Conservation (phyloP, 208 protist genomes). For the Crithidia thermophila region DNA sequence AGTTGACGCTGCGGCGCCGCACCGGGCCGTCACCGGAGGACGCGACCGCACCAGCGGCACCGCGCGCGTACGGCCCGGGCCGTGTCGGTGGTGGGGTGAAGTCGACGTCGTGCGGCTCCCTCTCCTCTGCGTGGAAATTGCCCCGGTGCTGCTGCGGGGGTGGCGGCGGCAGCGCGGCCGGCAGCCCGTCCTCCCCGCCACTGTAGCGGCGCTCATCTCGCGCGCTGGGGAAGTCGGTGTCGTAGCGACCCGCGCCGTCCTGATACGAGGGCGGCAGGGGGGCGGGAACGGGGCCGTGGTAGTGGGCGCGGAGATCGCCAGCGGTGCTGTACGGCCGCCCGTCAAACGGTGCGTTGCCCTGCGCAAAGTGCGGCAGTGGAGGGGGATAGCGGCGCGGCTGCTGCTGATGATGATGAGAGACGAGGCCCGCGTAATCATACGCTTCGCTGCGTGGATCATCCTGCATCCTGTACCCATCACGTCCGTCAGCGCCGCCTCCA, state of each 20-base stretch:
- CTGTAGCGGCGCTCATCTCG: background rate
- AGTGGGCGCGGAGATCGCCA: slow-evolving; percentile 1
- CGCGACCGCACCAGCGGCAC: background rate
- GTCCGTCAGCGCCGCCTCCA: background rate
- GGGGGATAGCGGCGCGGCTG: too few relatives aligned
- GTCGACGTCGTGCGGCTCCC: slow-evolving; percentile 3
- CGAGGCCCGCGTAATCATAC: too few relatives aligned
- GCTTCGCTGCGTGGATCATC: too few relatives aligned
- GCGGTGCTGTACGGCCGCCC: too few relatives aligned
- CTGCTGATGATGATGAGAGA: too few relatives aligned
- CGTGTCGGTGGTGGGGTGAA: background rate
- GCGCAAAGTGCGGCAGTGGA: too few relatives aligned
- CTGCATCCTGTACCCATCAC: too few relatives aligned
- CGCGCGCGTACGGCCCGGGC: background rate
- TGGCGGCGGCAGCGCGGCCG: background rate
- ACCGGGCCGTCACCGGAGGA: background rate
- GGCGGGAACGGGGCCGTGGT: background rate
- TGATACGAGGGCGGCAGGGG: background rate
- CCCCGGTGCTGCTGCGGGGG: background rate
- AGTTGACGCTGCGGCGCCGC: slow-evolving; percentile 18
- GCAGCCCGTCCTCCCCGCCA: background rate
- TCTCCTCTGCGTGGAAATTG: background rate
- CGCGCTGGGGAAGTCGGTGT: slow-evolving; percentile 1
- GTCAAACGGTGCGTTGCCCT: too few relatives aligned
- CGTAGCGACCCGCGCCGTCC: slow-evolving; percentile 4